Evolutionary conservation across 163 green algal genomes (phyloP), one percentile per base, ranked within the genome.

Genomic region (Chloromonas sp.): DNA sequence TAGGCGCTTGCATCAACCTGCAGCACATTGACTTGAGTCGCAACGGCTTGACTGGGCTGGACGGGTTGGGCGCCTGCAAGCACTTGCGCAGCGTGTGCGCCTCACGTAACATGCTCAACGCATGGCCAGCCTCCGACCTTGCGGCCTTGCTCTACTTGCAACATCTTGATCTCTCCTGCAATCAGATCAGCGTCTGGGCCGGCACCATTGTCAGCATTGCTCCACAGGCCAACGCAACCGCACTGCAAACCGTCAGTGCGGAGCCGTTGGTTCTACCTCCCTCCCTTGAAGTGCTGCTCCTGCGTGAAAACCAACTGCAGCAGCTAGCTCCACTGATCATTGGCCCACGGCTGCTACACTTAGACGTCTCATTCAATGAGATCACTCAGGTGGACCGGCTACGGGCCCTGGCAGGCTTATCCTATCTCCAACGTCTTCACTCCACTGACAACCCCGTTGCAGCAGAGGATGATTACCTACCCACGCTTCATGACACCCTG

Each of bases 1-100:
- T 81, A n/a, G n/a, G 77, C 14, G 77, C n/a, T 2, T 81, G 77
- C n/a, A 60, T 3, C 77, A 61, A 2, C 1, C 77, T 81, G 77
- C 77, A 81, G 77, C 77, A 57, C 2, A 36, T 81, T 57, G 77
- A 81, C 57, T 36, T 81, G 2, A 81, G 77, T 57, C 77, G 77
- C 77, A 81, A 81, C 77, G 36, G 14, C 1, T 57, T 81, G n/a
- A 81, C 77, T 5, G 36, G 57, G 36, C 77, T 81, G n/a, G 14
- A 60, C 36, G 77, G 77, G n/a, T 57, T 81, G 36, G n/a, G n/a
- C 36, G 77, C 2, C 1, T 81, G 77, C n/a, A 60, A 57, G 14
- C 3, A 14, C 1, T 57, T 81, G 77, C 77, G 57, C 36, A 3
- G 15, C 2, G 14, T 81, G 14, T 2, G 13, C 13, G 77, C 77